Percentiles rank a stretch among this genome's conserved stretches.
phyloP scores from a whole-genome alignment of 2,329 filamentous ascomycete genomes.

The Hypoxylon sp. region DNA sequence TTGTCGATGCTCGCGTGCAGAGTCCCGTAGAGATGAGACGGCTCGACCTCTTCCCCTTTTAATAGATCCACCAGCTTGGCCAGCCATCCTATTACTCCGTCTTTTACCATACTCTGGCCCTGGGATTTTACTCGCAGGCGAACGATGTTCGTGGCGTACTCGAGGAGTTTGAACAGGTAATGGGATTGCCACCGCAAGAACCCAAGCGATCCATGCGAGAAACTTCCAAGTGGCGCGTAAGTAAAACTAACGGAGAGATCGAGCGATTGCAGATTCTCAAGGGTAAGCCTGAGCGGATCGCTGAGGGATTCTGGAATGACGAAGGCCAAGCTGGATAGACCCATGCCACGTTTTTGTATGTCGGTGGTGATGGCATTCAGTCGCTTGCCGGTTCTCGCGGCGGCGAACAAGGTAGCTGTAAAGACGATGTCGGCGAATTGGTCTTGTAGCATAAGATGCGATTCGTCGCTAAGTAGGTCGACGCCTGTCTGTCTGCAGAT shows the following conservation, averaged over 20 bases:
- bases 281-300: conserved; percentile 19
- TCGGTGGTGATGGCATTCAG: conserved; percentile 32
- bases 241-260: conserved; percentile 39
- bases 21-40: neutral
- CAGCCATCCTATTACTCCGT: conserved; percentile 38
- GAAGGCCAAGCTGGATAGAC: conserved; percentile 41
- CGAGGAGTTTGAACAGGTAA: conserved; percentile 37
- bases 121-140: conserved; percentile 33
- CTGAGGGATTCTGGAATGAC: conserved; percentile 29
- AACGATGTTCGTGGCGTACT: conserved; percentile 35
- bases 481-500: conserved; percentile 34
- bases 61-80: conserved; percentile 20
- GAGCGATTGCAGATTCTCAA: conserved; percentile 30
- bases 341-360: conserved; percentile 31
- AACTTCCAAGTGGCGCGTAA: conserved; percentile 31
- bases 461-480: conserved; percentile 25
- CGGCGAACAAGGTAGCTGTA: conserved; percentile 34
- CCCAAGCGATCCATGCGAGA: conserved; percentile 28
- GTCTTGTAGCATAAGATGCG: conserved; percentile 33
- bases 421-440: conserved; percentile 40
- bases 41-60: neutral
- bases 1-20: conserved; percentile 1
- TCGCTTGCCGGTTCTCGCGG: conserved; percentile 24
- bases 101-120: conserved; percentile 28
- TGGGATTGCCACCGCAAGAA: conserved; percentile 40